Evolutionary conservation across 192 early-diverging fungal genomes (phyloP), one percentile per base, ranked within the genome.

Genomic region (Coemansia sp.): DNA sequence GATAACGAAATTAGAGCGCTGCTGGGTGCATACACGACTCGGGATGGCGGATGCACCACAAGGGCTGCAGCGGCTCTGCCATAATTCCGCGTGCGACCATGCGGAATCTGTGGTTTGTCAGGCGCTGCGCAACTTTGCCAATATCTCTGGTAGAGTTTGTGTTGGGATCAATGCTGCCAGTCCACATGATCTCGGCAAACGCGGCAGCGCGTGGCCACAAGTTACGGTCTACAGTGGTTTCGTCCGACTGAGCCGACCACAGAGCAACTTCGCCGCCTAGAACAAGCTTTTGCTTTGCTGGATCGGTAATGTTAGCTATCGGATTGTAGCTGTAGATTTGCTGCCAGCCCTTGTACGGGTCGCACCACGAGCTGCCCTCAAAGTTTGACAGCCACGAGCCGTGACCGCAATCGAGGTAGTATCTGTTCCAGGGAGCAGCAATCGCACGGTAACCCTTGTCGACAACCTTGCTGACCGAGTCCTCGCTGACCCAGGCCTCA

Each of bases 401-500:
- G 57, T 86, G 85, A 0, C 89, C 88, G 66, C 89, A 92, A 73
- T 92, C 89, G 59, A 90, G 74, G 40, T 88, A 85, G 64, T 87
- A 88, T 62, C 82, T 87, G 59, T 85, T 87, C 58, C 72, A 80
- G 1, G 85, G 83, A 15, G 78, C 74, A 44, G 87, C 85, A 64
- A 90, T 71, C 3, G 84, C 71, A 40, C 85, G 85, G 51, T 89
- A 85, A 1, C 89, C 89, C 64, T 78, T 81, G 25, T 83, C 65
- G 5, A 87, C 84, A 12, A 82, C 44, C 57, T 82, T 77, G 57
- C 77, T 62, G 20, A 85, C 77, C 15, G 86, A 87, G 14, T 77
- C 76, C 31, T 81, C 77, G 66, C 77, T 80, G 12, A 81, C 85
- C 87, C 91, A 90, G 25, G 89, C 85, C 62, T 92, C 87, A 12